Evolutionary conservation across 129 eudicot genomes (phyloP).

Genomic region (Heracleum sosnowskyi): DNA sequence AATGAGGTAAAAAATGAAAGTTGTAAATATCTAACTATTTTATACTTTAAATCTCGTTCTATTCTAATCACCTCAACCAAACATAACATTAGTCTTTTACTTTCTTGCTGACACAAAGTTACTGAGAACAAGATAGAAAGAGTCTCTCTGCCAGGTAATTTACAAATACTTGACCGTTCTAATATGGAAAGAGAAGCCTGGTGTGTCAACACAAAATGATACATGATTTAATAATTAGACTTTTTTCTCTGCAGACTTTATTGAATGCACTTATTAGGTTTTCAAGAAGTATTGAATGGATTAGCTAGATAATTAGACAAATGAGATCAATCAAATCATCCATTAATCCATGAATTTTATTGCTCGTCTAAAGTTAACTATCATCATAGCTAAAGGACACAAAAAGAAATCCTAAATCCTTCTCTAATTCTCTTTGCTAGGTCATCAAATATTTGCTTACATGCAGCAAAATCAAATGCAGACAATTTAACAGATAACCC

Average conservation of each 20-base stretch:
- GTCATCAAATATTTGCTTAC: background rate
- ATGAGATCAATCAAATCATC: background rate
- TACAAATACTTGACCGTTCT: background rate
- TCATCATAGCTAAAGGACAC: background rate
- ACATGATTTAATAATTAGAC: background rate
- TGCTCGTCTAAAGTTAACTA: no score
- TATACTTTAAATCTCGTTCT: no score
- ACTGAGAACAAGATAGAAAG: background rate
- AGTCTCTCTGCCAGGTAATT: background rate
- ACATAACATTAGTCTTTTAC: background rate
- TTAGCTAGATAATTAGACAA: background rate
- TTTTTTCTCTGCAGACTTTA: background rate
- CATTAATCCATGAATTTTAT: background rate
- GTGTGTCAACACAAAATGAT: background rate
- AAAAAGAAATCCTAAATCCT: background rate
- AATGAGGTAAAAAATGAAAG: no score
- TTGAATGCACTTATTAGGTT: no score
- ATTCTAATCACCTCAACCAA: no score
- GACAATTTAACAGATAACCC: background rate
- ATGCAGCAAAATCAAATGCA: background rate
- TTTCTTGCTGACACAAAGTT: background rate
- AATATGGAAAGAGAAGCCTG: background rate
- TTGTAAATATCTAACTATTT: no score
- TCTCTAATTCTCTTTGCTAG: background rate
- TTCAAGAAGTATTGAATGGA: no score